Conservation (phyloP, 129 eudicot genomes). For the Pittosporum tobira region DNA sequence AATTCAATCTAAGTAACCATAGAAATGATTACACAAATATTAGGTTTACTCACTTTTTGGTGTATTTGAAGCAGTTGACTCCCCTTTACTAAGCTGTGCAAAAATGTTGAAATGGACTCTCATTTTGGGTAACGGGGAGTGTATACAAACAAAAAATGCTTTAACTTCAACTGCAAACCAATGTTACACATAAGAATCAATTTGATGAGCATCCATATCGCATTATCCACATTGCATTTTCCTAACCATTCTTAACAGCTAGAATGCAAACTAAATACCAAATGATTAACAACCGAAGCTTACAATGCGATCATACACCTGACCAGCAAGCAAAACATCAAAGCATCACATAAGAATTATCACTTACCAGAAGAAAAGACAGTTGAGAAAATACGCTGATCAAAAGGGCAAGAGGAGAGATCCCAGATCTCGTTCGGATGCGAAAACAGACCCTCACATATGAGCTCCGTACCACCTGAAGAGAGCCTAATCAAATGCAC, state of each 20-base stretch:
- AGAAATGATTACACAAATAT: too few species aligned
- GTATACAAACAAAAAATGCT: too few species aligned
- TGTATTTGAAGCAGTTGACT: not conserved
- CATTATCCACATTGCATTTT: too few species aligned
- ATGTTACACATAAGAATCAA: too few species aligned
- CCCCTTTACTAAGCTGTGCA: not conserved
- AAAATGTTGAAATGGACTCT: too few species aligned
- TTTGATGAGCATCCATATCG: too few species aligned
- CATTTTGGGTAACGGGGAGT: too few species aligned
- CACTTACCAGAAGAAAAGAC: conserved; percentile 69
- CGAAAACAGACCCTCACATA: conserved; percentile 92
- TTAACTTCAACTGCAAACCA: too few species aligned
- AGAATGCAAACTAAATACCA: not conserved
- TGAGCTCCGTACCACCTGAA: conserved; percentile 64
- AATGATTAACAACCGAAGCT: not conserved
- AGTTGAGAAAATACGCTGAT: conserved; percentile 88
- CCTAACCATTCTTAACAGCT: too few species aligned
- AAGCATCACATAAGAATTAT: not conserved
- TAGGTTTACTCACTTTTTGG: too few species aligned
- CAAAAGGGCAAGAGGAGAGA: conserved; percentile 90
- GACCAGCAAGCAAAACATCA: not conserved
- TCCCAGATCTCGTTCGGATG: conserved; percentile 99
- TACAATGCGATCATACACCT: not conserved
- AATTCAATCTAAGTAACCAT: too few species aligned
- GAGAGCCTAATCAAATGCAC: conserved; percentile 89